phyloP scores from a whole-genome alignment of 2,329 filamentous ascomycete genomes.

The Curvularia lunata region DNA sequence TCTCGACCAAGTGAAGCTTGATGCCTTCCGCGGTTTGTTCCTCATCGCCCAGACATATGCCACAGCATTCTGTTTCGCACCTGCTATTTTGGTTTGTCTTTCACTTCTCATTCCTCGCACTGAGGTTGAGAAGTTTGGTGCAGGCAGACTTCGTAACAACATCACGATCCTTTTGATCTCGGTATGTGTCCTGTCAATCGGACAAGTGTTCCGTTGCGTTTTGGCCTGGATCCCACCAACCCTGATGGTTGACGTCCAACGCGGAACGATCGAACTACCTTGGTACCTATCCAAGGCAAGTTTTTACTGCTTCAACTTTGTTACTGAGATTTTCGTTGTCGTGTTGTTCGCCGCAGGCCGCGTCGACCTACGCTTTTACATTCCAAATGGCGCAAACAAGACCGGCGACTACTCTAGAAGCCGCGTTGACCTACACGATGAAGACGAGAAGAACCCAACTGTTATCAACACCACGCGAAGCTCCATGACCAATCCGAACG shows the following conservation, averaged over 20 bases:
- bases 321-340: constrained; percentile 74
- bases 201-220: constrained; percentile 72
- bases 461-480: constrained; percentile 9
- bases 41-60: constrained; percentile 69
- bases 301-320: constrained; percentile 84
- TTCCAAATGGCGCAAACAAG: constrained; percentile 71
- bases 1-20: constrained; percentile 58
- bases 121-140: constrained; percentile 66
- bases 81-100: constrained; percentile 62
- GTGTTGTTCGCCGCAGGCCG: constrained; percentile 69
- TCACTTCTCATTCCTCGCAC: constrained; percentile 56
- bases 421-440: constrained; percentile 28
- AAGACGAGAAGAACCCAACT: constrained; percentile 31
- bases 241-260: constrained; percentile 57
- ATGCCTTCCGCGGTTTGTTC: constrained; percentile 67
- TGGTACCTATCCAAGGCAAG: constrained; percentile 75
- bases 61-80: constrained; percentile 69
- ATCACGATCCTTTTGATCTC: constrained; percentile 67
- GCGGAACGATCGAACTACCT: constrained; percentile 46
- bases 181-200: constrained; percentile 67
- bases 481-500: constrained; percentile 21
- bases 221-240: constrained; percentile 60
- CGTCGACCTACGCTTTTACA: constrained; percentile 77
- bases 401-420: constrained; percentile 40
- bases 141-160: constrained; percentile 71